A percentile compares a stretch with the other conserved stretches of the same genome.
Evolutionary conservation across 768 basidiomycete genomes (phyloP).

Genomic region (Lactarius hatsudake): DNA sequence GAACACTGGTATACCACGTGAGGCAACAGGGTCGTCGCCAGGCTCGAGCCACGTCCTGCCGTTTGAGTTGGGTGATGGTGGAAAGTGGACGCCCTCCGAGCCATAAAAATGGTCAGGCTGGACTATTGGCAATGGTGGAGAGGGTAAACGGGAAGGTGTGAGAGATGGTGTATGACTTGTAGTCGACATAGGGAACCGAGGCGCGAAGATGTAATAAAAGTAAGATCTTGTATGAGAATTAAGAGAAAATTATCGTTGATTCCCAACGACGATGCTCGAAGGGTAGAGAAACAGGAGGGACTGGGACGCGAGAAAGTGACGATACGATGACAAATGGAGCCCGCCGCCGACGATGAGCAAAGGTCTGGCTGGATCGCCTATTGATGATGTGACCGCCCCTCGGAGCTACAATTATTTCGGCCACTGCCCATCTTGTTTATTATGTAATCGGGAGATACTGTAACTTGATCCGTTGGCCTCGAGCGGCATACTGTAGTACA

Average conservation of each 20-base stretch:
- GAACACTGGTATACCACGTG: constrained; percentile 95
- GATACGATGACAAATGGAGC: neutral
- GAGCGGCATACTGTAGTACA: no score
- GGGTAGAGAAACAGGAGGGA: neutral
- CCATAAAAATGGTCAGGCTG: constrained; percentile 88
- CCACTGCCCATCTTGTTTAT: neutral
- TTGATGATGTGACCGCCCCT: constrained; percentile 17
- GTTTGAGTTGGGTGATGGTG: constrained; percentile 62
- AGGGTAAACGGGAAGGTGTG: constrained; percentile 49
- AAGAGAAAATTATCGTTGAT: neutral
- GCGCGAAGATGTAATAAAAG: neutral
- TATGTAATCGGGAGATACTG: constrained; percentile 15
- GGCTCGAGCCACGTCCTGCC: constrained; percentile 69
- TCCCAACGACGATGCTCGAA: neutral
- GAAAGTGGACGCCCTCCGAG: constrained; percentile 42
- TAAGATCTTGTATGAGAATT: neutral
- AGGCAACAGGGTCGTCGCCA: constrained; percentile 74
- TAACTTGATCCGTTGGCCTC: neutral
- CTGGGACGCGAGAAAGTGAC: neutral
- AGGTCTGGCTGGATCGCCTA: neutral
- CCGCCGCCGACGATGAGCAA: constrained; percentile 10
- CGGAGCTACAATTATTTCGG: constrained; percentile 26
- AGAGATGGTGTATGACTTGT: constrained; percentile 35
- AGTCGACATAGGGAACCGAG: constrained; percentile 20
- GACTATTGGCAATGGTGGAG: constrained; percentile 41